Conservation (phyloP, 768 basidiomycete genomes). For the Pisolithus sp. region DNA sequence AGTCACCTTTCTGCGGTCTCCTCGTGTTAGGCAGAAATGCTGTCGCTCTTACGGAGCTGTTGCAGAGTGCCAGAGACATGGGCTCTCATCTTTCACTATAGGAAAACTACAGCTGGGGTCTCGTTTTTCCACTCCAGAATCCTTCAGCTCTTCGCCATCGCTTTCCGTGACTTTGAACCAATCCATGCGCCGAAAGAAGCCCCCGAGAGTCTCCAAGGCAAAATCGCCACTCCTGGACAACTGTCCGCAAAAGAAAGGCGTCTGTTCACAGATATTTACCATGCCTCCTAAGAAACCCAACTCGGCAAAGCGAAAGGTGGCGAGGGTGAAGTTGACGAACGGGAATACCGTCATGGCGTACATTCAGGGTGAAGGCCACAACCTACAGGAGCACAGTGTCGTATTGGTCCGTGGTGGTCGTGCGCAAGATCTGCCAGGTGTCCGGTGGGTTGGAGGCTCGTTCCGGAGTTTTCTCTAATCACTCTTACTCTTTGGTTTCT, state of each 20-base stretch:
- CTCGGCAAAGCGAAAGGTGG: constrained; percentile 96
- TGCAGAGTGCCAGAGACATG: constrained; percentile 18
- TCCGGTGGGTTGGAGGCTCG: constrained; percentile 56
- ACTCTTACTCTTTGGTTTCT: constrained; percentile 2
- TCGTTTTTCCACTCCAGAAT: constrained; percentile 31
- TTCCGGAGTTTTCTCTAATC: neutral
- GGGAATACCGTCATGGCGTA: constrained; percentile 90
- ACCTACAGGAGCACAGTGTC: constrained; percentile 95
- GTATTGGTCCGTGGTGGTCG: constrained; percentile 92
- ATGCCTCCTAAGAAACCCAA: constrained; percentile 96
- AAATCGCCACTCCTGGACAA: constrained; percentile 75
- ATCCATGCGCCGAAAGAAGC: constrained; percentile 72
- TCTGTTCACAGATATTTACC: constrained; percentile 75
- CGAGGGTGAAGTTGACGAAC: constrained; percentile 84
- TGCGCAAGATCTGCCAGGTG: constrained; percentile 96
- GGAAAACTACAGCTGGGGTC: neutral
- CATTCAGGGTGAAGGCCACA: constrained; percentile 96
- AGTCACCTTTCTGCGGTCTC: no score
- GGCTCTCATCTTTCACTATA: neutral
- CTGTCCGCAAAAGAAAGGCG: constrained; percentile 87
- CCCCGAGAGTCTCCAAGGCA: constrained; percentile 35
- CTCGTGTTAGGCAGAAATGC: constrained; percentile 11
- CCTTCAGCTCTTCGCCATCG: constrained; percentile 60
- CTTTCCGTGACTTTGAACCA: constrained; percentile 75
- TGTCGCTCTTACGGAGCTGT: constrained; percentile 18